Percentiles rank a stretch among this genome's conserved stretches.
Evolutionary conservation across 352 stramenopile species (phyloP).

Genomic region (Achlya hypogyna): DNA sequence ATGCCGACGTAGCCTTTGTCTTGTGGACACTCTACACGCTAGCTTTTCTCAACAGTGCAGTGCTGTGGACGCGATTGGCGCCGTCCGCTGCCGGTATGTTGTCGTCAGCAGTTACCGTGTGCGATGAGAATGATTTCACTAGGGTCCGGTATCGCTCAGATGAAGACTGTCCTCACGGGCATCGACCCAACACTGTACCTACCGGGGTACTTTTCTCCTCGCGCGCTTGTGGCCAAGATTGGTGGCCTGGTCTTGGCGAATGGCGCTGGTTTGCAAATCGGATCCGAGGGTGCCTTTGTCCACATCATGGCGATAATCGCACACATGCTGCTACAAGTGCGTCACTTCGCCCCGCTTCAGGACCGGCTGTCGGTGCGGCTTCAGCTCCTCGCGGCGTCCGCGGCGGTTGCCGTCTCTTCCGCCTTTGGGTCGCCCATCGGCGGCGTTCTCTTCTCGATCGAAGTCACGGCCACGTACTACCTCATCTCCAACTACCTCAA

Average conservation of each 20-base stretch:
- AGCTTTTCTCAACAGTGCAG: neutral
- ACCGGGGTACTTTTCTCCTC: constrained; percentile 72
- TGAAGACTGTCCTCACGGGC: constrained; percentile 82
- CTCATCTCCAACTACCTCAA: constrained; percentile 88
- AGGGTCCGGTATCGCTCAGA: constrained; percentile 77
- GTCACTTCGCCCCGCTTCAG: constrained; percentile 65
- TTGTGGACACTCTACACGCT: constrained; percentile 10
- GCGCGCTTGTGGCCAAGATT: constrained; percentile 78
- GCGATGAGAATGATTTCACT: neutral
- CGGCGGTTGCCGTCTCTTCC: constrained; percentile 86
- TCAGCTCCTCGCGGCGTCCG: constrained; percentile 82
- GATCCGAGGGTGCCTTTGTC: constrained; percentile 97
- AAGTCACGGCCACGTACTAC: constrained; percentile 87
- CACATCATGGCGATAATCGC: constrained; percentile 92
- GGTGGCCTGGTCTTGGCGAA: constrained; percentile 91
- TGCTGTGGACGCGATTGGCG: constrained; percentile 10
- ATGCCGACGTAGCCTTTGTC: neutral
- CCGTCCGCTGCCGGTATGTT: neutral
- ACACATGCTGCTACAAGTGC: constrained; percentile 78
- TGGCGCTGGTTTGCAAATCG: constrained; percentile 90
- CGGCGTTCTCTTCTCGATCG: constrained; percentile 91
- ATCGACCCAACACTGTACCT: constrained; percentile 68
- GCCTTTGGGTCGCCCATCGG: constrained; percentile 91
- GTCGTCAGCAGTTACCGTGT: neutral
- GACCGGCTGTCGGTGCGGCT: constrained; percentile 61